These are phyloP conservation scores for Pilatotrama ljubarskyi DNA, from an alignment of 768 basidiomycete genomes.

Conservation along the genomic window DNA sequence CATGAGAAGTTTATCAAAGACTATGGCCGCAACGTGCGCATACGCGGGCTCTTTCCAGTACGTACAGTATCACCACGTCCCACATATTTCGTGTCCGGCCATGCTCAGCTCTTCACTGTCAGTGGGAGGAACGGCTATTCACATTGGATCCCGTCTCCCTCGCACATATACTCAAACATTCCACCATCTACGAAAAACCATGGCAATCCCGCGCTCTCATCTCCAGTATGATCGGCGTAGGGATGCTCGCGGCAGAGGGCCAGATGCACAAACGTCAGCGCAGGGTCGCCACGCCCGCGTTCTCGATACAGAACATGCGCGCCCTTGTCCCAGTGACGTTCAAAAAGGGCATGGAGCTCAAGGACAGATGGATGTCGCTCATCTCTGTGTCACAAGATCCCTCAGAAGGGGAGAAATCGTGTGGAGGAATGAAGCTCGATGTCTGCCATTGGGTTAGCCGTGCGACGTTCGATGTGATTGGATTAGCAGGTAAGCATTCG, in stretches of 20 bases:
- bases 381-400: conserved; percentile 33
- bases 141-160: conserved; percentile 80
- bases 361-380: conserved; percentile 59
- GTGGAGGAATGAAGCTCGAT: conserved; percentile 51
- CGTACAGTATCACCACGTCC: conserved; percentile 34
- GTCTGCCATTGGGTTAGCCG: conserved; percentile 80
- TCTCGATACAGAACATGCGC: conserved; percentile 76
- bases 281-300: conserved; percentile 74
- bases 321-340: conserved; percentile 73
- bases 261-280: conserved; percentile 78
- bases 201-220: conserved; percentile 77
- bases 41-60: conserved; percentile 70
- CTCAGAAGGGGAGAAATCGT: conserved; percentile 4
- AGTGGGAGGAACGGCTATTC: conserved; percentile 82
- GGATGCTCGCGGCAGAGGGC: conserved; percentile 80
- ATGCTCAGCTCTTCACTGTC: background rate
- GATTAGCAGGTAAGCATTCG: conserved; percentile 62
- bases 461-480: conserved; percentile 89
- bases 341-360: conserved; percentile 61
- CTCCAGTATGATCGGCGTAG: conserved; percentile 76
- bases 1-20: conserved; percentile 54
- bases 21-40: conserved; percentile 70
- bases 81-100: background rate
- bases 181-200: conserved; percentile 79
- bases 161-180: conserved; percentile 70